These are phyloP conservation scores for Tetraselmis chui DNA, from an alignment of 139 green algal genomes.

Conservation along the genomic window DNA sequence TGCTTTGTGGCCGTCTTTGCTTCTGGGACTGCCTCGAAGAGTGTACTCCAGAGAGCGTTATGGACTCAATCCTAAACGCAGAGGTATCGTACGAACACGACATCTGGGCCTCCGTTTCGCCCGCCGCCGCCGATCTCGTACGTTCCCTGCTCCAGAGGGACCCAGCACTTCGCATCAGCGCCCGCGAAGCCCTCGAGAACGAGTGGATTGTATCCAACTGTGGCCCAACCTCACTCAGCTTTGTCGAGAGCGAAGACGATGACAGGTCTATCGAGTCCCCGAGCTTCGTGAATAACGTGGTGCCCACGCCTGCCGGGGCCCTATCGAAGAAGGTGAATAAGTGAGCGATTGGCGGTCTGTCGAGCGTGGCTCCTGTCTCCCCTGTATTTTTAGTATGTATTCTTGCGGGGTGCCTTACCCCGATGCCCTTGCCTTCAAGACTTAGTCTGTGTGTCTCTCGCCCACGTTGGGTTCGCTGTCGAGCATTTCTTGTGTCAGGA, in stretches of 20 bases:
- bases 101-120: background rate
- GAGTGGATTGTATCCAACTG: constrained; percentile 19
- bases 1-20: constrained; percentile 35
- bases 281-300: background rate
- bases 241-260: background rate
- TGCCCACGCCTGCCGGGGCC: background rate
- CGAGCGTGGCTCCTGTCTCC: no score
- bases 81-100: background rate
- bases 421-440: no score
- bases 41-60: constrained; percentile 12
- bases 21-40: constrained; percentile 34
- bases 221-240: background rate
- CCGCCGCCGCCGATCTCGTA: constrained; percentile 23
- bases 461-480: no score
- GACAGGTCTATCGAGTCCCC: no score
- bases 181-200: constrained; percentile 16
- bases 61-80: constrained; percentile 19
- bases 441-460: no score
- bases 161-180: constrained; percentile 14
- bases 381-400: no score
- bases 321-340: no score
- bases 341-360: no score
- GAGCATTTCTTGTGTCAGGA: no score
- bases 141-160: constrained; percentile 22
- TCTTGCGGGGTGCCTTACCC: no score